phyloP scores from a whole-genome alignment of 768 basidiomycete genomes.

The Butyriboletus loyo region DNA sequence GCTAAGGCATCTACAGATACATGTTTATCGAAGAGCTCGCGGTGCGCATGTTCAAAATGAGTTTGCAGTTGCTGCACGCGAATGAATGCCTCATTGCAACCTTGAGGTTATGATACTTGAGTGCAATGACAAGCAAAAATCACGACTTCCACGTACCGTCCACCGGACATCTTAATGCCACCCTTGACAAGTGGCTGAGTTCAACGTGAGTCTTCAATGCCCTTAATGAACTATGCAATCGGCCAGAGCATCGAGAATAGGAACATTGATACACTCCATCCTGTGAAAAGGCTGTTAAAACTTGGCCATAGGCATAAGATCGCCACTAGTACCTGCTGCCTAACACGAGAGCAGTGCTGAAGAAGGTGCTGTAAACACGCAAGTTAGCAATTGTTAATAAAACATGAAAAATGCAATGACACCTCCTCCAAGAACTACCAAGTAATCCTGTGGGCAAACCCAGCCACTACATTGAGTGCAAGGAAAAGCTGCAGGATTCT shows the following conservation, averaged over 20 bases:
- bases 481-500: conserved; percentile 14
- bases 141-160: conserved; percentile 15
- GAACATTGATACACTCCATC: conserved; percentile 27
- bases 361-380: conserved; percentile 21
- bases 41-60: conserved; percentile 25
- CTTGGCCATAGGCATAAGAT: neutral
- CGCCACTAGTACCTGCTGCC: conserved; percentile 10
- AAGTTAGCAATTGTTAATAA: conserved; percentile 8
- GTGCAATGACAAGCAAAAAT: neutral
- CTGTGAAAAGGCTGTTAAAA: conserved; percentile 7
- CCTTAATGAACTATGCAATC: conserved; percentile 16
- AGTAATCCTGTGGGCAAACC: conserved; percentile 22
- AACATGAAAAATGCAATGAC: neutral
- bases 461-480: conserved; percentile 8
- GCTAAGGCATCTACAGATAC: conserved; percentile 15
- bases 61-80: conserved; percentile 23
- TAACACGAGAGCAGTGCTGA: conserved; percentile 22
- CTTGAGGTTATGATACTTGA: conserved; percentile 15
- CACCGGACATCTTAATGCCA: conserved; percentile 25
- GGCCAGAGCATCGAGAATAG: conserved; percentile 28
- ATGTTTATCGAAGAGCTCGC: conserved; percentile 13
- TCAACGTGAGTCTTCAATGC: conserved; percentile 28
- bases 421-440: conserved; percentile 14
- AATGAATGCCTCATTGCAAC: conserved; percentile 23
- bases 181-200: conserved; percentile 30